Conservation (phyloP, 768 basidiomycete species). For the Clitopilus passeckerianus region DNA sequence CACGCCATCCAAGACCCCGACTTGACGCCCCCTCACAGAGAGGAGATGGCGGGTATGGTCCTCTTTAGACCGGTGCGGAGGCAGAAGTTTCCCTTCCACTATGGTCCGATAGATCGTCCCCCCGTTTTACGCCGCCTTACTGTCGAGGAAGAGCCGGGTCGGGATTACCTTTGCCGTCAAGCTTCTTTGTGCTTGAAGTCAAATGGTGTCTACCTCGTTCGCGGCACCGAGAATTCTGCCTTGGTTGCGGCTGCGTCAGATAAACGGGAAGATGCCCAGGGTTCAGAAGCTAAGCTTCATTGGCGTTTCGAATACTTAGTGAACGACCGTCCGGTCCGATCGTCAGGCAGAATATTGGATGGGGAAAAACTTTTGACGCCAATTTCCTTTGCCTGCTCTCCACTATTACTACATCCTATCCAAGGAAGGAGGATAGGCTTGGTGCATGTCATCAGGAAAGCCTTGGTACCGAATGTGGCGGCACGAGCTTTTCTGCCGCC, state of each 20-base stretch:
- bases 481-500: conserved; percentile 58
- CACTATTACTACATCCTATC: conserved; percentile 53
- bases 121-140: conserved; percentile 71
- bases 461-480: conserved; percentile 56
- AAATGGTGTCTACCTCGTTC: conserved; percentile 73
- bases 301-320: conserved; percentile 85
- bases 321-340: conserved; percentile 46
- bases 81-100: conserved; percentile 65
- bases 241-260: conserved; percentile 7
- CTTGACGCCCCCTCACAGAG: conserved; percentile 12
- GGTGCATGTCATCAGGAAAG: conserved; percentile 71
- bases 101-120: conserved; percentile 58
- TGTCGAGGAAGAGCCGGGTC: conserved; percentile 58
- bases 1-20: conserved; percentile 38
- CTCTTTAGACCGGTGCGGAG: conserved; percentile 61
- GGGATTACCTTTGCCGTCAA: conserved; percentile 74
- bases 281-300: conserved; percentile 30
- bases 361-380: conserved; percentile 76
- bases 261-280: conserved; percentile 7
- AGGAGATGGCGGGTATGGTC: conserved; percentile 39
- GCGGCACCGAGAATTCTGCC: conserved; percentile 52
- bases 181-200: conserved; percentile 63
- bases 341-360: conserved; percentile 39
- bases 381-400: conserved; percentile 71
- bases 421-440: conserved; percentile 66